Conservation (phyloP, 2,329 filamentous ascomycete species). For the Blumeria graminis region DNA sequence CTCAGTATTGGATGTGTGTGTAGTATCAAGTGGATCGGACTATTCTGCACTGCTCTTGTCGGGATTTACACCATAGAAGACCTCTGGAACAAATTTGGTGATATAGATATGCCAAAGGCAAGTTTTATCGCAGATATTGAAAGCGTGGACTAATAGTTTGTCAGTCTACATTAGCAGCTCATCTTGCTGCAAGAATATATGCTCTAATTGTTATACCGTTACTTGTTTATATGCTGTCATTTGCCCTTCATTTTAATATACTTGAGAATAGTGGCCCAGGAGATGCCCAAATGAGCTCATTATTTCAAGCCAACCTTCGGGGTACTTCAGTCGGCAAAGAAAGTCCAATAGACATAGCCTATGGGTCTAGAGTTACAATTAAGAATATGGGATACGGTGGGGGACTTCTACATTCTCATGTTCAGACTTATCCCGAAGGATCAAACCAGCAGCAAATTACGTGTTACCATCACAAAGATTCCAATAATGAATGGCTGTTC, state of each 20-base stretch:
- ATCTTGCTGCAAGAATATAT: slow-evolving; percentile 56
- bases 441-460: slow-evolving; percentile 91
- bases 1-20: slow-evolving; percentile 93
- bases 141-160: slow-evolving; percentile 7
- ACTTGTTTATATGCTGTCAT: slow-evolving; percentile 84
- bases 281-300: slow-evolving; percentile 98
- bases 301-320: slow-evolving; percentile 90
- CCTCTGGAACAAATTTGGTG: slow-evolving; percentile 93
- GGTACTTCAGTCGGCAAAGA: slow-evolving; percentile 88
- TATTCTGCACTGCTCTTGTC: slow-evolving; percentile 86
- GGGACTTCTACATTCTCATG: slow-evolving; percentile 83
- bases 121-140: slow-evolving; percentile 2
- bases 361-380: slow-evolving; percentile 71
- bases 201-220: slow-evolving; percentile 76
- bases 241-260: slow-evolving; percentile 83
- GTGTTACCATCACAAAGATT: slow-evolving; percentile 98
- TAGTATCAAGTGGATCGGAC: slow-evolving; percentile 94
- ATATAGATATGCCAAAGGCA: slow-evolving; percentile 72
- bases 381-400: slow-evolving; percentile 99
- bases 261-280: slow-evolving; percentile 84
- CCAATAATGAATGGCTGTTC: slow-evolving; percentile 99
- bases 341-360: slow-evolving; percentile 75
- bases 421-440: slow-evolving; percentile 87
- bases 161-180: slow-evolving; percentile 42
- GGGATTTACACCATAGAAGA: slow-evolving; percentile 92